Evolutionary conservation across 164 flowering plant species (phyloP), one percentile per base, ranked within the genome.

Genomic region (Taxillus chinensis): DNA sequence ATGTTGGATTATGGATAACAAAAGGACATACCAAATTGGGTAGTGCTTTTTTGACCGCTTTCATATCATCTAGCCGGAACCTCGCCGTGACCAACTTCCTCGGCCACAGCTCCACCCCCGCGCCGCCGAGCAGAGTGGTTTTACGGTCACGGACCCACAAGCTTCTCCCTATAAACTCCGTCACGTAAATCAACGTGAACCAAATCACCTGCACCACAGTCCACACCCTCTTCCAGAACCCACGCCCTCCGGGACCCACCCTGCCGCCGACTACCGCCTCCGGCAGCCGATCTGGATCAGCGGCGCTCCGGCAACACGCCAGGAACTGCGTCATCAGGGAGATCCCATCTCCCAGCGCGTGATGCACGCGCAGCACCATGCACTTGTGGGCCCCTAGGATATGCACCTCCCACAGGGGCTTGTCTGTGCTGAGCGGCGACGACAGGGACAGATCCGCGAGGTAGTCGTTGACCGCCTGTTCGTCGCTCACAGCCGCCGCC

Each of bases 101-200:
- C 3, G 90, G 95, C 95, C 90, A 87, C 39, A 83, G 76, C 79
- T 87, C 90, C 60, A 87, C 87, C 39, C 90, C 95, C 0, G 60
- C 69, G 0, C 95, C 90, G 27, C 95, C 90, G 53, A 68, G 68
- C 8, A 87, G 62, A 8, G 53, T 67, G 13, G 82, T 80, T 48
- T 69, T 72, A 57, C 15, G 59, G 64, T 83, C 95, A 45, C 69
- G 64, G 41, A 78, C 67, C 80, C 82, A 79, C 64, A 79, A 54
- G 52, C 45, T 3, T 61, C 78, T 73, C 45, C 70, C 43, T 3
- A 68, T 8, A 55, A 85, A 78, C 67, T 76, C 70, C 45, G 74
- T 5, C 52, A 61, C 58, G 60, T 59, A 85, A 5, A 81, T 55
- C 48, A 78, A 17, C 8, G 71, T 80, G 12, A 78, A 71, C 74